A percentile compares a stretch with the other conserved stretches of the same genome.
Conservation (phyloP, 139 green algal genomes). For the Micractinium sp. region DNA sequence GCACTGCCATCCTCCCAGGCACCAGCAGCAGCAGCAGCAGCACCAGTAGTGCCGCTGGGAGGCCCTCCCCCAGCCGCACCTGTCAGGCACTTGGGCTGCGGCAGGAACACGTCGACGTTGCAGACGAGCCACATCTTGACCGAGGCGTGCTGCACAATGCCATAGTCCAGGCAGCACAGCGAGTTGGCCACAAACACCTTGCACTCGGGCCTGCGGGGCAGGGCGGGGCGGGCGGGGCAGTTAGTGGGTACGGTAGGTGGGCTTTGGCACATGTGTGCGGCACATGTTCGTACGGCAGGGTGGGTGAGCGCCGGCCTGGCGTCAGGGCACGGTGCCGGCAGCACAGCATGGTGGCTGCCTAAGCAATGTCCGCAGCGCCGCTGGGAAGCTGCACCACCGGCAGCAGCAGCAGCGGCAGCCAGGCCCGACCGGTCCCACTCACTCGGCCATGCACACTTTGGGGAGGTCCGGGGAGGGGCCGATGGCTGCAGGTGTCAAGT, state of each 20-base stretch:
- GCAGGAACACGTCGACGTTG: slow-evolving; percentile 21
- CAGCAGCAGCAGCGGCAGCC: not conserved
- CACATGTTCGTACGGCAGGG: too few species aligned
- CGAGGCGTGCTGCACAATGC: slow-evolving; percentile 17
- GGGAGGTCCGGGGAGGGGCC: not conserved
- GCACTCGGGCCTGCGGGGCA: slow-evolving; percentile 15
- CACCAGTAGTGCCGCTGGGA: not conserved
- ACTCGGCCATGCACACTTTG: slow-evolving; percentile 18
- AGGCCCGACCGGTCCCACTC: too few species aligned
- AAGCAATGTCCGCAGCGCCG: not conserved
- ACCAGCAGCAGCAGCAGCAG: not conserved
- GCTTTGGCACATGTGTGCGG: too few species aligned
- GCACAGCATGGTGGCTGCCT: not conserved
- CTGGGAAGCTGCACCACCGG: not conserved
- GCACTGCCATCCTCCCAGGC: too few species aligned
- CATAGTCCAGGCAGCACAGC: slow-evolving; percentile 17
- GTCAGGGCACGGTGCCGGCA: too few species aligned
- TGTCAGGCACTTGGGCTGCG: slow-evolving; percentile 22
- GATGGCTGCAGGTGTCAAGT: not conserved
- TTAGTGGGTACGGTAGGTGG: too few species aligned
- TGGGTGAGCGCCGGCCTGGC: too few species aligned
- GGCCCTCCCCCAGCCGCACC: not conserved
- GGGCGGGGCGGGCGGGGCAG: not conserved
- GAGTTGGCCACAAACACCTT: slow-evolving; percentile 11
- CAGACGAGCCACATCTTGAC: slow-evolving; percentile 6